phyloP scores from a whole-genome alignment of 2,329 filamentous ascomycete species.

The Fusarium tupiense region DNA sequence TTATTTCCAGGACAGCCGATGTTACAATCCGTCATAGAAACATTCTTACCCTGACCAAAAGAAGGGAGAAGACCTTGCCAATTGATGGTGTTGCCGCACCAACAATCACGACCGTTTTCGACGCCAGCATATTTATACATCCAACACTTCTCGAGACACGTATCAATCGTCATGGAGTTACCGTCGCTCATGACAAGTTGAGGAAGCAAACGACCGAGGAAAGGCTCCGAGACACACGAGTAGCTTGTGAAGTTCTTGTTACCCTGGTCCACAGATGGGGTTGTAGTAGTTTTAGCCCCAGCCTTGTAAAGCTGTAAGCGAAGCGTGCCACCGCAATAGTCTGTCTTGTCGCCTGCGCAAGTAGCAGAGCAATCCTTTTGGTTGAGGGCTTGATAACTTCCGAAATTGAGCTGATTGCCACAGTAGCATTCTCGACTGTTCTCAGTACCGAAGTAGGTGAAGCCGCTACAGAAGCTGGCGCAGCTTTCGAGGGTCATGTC shows the following conservation, averaged over 20 bases:
- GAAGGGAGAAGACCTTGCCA: slow-evolving; percentile 36
- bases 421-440: slow-evolving; percentile 54
- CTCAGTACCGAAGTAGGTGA: slow-evolving; percentile 47
- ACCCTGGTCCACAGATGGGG: slow-evolving; percentile 45
- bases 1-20: slow-evolving; percentile 49
- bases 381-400: slow-evolving; percentile 41
- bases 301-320: slow-evolving; percentile 48
- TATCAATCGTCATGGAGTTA: slow-evolving; percentile 47
- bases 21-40: slow-evolving; percentile 46
- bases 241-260: slow-evolving; percentile 53
- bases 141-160: slow-evolving; percentile 47
- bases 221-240: slow-evolving; percentile 49
- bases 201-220: slow-evolving; percentile 45
- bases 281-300: slow-evolving; percentile 11
- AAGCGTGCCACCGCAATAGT: slow-evolving; percentile 50
- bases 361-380: slow-evolving; percentile 48
- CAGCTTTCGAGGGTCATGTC: slow-evolving; percentile 50
- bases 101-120: slow-evolving; percentile 52
- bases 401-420: slow-evolving; percentile 46
- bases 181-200: slow-evolving; percentile 44
- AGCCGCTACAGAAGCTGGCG: slow-evolving; percentile 44
- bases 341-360: slow-evolving; percentile 45
- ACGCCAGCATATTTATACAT: slow-evolving; percentile 50
- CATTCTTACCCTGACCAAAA: slow-evolving; percentile 43
- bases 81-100: slow-evolving; percentile 48